These are phyloP conservation scores for Arthroderma sp. DNA, from an alignment of 2,329 filamentous ascomycete genomes.

Conservation along the genomic window DNA sequence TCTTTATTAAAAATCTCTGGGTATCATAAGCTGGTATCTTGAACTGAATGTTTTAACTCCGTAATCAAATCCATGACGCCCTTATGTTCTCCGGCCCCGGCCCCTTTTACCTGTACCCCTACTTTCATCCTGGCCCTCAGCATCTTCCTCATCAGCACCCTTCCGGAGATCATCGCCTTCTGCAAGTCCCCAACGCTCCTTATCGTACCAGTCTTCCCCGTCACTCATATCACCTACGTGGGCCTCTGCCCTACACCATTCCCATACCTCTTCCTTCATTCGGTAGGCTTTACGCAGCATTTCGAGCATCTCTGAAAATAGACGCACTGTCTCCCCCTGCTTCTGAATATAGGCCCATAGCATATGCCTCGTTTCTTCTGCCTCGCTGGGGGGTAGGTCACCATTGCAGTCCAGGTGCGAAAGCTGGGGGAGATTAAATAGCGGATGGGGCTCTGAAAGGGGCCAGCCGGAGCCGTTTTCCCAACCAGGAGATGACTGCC, in stretches of 20 bases:
- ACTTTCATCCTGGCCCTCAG: slow-evolving; percentile 34
- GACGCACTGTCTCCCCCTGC: slow-evolving; percentile 49
- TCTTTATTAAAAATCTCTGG: too few relatives aligned
- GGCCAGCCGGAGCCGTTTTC: too few relatives aligned
- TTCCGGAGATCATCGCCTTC: slow-evolving; percentile 45
- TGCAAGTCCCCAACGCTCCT: slow-evolving; percentile 45
- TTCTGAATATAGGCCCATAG: slow-evolving; percentile 52
- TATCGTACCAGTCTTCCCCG: slow-evolving; percentile 55
- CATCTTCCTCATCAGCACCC: slow-evolving; percentile 48
- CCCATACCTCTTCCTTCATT: slow-evolving; percentile 45
- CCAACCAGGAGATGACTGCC: too few relatives aligned
- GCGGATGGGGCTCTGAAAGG: slow-evolving; percentile 34
- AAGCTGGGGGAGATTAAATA: slow-evolving; percentile 42
- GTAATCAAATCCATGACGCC: too few relatives aligned
- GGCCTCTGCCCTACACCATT: slow-evolving; percentile 49
- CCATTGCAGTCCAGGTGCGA: slow-evolving; percentile 41
- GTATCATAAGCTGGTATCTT: too few relatives aligned
- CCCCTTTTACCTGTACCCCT: slow-evolving; percentile 28
- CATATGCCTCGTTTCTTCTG: slow-evolving; percentile 48
- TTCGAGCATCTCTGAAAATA: slow-evolving; percentile 41
- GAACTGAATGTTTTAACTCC: too few relatives aligned
- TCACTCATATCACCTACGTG: slow-evolving; percentile 55
- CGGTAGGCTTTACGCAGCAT: slow-evolving; percentile 47
- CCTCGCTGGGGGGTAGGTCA: slow-evolving; percentile 44
- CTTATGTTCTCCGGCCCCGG: slow-evolving; percentile 24